phyloP scores from a whole-genome alignment of 2,329 filamentous ascomycete species.

The Exophiala aquamarina region DNA sequence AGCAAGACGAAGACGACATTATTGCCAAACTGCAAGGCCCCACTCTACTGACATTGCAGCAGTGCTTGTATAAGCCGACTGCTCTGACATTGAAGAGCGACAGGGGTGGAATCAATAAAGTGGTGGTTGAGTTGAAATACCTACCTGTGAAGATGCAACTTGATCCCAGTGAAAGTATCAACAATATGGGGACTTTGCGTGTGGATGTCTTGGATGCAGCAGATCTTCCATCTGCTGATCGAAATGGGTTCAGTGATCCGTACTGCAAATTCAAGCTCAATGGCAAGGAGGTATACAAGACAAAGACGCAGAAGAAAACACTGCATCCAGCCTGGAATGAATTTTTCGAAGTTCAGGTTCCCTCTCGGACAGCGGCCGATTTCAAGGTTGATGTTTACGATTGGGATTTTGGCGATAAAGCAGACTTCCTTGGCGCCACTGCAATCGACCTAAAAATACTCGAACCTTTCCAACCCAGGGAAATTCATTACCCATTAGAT shows the following conservation, averaged over 20 bases:
- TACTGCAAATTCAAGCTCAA: conserved; percentile 95
- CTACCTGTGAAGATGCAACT: conserved; percentile 92
- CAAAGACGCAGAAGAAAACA: conserved; percentile 95
- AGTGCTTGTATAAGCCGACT: conserved; percentile 88
- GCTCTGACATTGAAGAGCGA: conserved; percentile 76
- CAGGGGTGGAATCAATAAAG: conserved; percentile 71
- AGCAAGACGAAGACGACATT: conserved; percentile 67
- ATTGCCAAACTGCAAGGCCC: conserved; percentile 81
- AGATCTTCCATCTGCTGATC: conserved; percentile 88
- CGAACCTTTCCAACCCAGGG: conserved; percentile 80
- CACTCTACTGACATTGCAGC: conserved; percentile 82
- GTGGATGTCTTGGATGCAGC: conserved; percentile 88
- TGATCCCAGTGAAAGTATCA: conserved; percentile 94
- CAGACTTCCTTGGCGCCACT: conserved; percentile 80
- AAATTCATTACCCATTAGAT: conserved; percentile 73
- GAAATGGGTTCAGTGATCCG: conserved; percentile 95
- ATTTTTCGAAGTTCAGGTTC: conserved; percentile 80
- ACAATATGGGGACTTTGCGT: conserved; percentile 94
- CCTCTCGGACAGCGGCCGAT: conserved; percentile 79
- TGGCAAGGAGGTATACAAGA: conserved; percentile 88
- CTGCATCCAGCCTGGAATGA: conserved; percentile 95
- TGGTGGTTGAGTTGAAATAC: conserved; percentile 92
- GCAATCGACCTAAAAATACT: conserved; percentile 74
- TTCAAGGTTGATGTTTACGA: conserved; percentile 85
- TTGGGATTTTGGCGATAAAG: conserved; percentile 95